Evolutionary conservation across 2,329 filamentous ascomycete genomes (phyloP).

Genomic region (Aureobasidium uvarum): DNA sequence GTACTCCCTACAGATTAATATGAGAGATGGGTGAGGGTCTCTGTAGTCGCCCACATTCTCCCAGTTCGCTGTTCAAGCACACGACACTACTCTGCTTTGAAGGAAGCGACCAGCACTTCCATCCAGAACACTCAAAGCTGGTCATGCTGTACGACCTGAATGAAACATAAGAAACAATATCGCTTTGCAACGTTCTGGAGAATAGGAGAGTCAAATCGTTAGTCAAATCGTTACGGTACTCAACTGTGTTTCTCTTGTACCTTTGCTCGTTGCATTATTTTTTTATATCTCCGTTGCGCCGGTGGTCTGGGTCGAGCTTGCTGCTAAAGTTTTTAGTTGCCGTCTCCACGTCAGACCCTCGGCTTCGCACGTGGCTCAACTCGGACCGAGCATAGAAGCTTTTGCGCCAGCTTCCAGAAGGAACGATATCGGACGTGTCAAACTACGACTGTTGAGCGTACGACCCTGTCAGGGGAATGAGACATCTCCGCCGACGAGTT

Average conservation of each 20-base stretch:
- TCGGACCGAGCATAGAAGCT: not conserved
- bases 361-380: not conserved
- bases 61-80: not conserved
- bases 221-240: not conserved
- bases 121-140: not conserved
- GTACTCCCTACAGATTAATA: not conserved
- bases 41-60: not conserved
- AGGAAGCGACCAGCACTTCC: not conserved
- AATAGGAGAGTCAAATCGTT: not conserved
- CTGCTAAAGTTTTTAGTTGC: not conserved
- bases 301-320: constrained; percentile 4
- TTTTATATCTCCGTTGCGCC: not conserved
- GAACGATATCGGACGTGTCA: not conserved
- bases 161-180: not conserved
- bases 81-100: not conserved
- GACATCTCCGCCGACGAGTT: not conserved
- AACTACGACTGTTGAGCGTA: not conserved
- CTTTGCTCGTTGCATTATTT: not conserved
- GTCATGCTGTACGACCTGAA: too few species aligned
- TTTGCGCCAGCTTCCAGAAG: not conserved
- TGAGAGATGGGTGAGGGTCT: not conserved
- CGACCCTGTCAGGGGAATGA: not conserved
- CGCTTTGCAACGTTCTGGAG: not conserved
- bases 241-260: not conserved
- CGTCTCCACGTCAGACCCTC: not conserved